Evolutionary conservation across 108 stramenopile species (phyloP).

Genomic region (Schizochytrium sp.): DNA sequence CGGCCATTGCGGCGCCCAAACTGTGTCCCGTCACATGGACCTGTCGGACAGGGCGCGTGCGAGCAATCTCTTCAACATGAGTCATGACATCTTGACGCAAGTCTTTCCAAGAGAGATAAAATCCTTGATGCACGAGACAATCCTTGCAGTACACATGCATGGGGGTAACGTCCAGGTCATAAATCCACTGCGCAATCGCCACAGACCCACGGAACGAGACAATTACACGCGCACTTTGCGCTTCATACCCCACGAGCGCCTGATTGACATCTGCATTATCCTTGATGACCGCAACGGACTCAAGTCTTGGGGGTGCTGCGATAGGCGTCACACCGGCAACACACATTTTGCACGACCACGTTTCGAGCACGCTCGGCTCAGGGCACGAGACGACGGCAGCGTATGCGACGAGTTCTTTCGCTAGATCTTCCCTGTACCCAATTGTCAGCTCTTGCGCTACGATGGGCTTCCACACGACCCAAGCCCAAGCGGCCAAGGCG

Average conservation of each 20-base stretch:
- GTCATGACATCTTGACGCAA: background rate
- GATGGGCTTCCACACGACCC: background rate
- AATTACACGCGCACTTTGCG: background rate
- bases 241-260: background rate
- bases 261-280: background rate
- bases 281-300: background rate
- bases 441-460: background rate
- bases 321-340: background rate
- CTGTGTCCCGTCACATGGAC: background rate
- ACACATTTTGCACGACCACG: background rate
- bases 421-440: background rate
- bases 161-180: background rate
- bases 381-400: background rate
- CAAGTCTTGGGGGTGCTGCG: background rate
- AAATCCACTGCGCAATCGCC: background rate
- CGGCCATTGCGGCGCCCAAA: background rate
- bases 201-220: background rate
- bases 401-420: background rate
- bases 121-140: background rate
- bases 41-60: background rate
- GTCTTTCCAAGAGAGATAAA: background rate
- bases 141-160: background rate
- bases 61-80: background rate
- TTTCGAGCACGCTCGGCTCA: background rate
- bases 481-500: background rate